These are phyloP conservation scores for Myrica gale DNA, from an alignment of 306 rosid species.

Conservation along the genomic window DNA sequence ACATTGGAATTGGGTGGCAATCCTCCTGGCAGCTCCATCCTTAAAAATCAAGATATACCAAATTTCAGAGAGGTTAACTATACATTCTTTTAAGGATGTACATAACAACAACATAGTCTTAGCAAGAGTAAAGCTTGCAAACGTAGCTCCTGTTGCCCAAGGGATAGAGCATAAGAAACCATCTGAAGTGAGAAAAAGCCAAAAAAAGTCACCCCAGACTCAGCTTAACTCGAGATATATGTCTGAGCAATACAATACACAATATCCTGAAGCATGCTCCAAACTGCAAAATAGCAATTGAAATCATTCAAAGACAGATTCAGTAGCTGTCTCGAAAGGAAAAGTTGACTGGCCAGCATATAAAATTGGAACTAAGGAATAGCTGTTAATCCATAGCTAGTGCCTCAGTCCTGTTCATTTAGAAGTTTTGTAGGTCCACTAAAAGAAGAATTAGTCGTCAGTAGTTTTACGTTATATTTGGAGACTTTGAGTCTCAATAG, in stretches of 20 bases:
- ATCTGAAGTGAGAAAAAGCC: neutral
- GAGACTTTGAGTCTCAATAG: neutral
- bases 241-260: neutral
- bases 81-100: conserved; percentile 37
- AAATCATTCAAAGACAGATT: neutral
- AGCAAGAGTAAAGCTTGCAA: conserved; percentile 25
- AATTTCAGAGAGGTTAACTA: conserved; percentile 52
- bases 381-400: neutral
- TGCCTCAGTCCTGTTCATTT: neutral
- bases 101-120: conserved; percentile 36
- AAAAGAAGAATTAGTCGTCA: neutral
- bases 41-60: conserved; percentile 60
- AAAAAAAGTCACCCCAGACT: neutral
- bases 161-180: neutral
- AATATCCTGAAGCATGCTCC: neutral
- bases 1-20: conserved; percentile 68
- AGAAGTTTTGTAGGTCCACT: too few relatives aligned
- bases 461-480: neutral
- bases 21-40: conserved; percentile 72
- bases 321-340: neutral
- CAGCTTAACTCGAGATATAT: neutral
- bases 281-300: neutral
- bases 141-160: conserved; percentile 24
- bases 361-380: neutral
- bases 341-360: neutral